Conservation (phyloP, 352 stramenopile species). For the Stephanocyclus meneghinianus region DNA sequence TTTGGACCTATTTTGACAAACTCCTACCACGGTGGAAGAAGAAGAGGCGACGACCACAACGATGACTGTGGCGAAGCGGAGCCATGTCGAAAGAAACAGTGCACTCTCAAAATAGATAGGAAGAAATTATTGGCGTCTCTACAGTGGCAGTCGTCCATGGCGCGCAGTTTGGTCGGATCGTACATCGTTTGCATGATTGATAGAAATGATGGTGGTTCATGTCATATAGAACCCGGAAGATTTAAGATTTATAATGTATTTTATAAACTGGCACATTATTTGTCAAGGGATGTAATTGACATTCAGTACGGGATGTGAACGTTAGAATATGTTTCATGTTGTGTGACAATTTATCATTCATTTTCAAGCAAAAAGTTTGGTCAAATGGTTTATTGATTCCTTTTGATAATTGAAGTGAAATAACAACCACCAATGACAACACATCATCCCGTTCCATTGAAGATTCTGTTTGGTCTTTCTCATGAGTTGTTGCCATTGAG, state of each 20-base stretch:
- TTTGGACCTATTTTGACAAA: constrained; percentile 69
- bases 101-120: constrained; percentile 78
- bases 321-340: too few species aligned
- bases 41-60: not conserved
- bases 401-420: too few species aligned
- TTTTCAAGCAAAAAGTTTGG: too few species aligned
- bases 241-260: constrained; percentile 77
- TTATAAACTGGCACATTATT: constrained; percentile 76
- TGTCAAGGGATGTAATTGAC: constrained; percentile 11
- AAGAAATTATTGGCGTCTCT: constrained; percentile 70
- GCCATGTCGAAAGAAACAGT: constrained; percentile 18
- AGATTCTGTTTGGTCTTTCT: too few species aligned
- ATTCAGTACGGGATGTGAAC: not conserved
- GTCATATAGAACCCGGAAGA: constrained; percentile 62
- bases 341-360: too few species aligned
- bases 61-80: not conserved
- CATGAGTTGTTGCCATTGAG: too few species aligned
- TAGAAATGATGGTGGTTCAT: constrained; percentile 81
- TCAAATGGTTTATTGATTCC: too few species aligned
- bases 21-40: constrained; percentile 56
- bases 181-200: constrained; percentile 76
- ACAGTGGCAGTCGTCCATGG: constrained; percentile 73
- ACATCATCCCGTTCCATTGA: too few species aligned
- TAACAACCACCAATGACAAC: too few species aligned
- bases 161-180: constrained; percentile 44